Base-by-base conservation (phyloP, 2,329 filamentous ascomycete species). In the Calonectria pauciramosa region DNA sequence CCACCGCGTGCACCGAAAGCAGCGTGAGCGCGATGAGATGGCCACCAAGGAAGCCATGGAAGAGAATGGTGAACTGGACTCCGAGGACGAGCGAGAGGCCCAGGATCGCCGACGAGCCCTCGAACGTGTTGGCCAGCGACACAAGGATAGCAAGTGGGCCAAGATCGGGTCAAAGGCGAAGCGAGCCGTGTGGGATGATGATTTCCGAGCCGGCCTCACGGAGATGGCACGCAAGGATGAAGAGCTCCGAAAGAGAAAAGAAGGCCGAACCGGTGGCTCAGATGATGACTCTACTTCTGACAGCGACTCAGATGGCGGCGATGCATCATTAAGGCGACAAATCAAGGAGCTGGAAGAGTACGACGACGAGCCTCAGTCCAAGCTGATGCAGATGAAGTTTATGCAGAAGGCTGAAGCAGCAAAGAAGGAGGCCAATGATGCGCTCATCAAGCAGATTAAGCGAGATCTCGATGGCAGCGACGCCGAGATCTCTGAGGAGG, bases 111-210 rank as follows among this genome's bases (percentile, higher is more conserved):
- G 92, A 73, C 89, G 96, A 77, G 96, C 96, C 1, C 91, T 96
- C 80, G 95, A 96, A 83, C 90, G 96, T 80, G 96, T 98, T 89
- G 94, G 95, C 26, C 92, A 94, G 18, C 93, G 95, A 78, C 96
- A 98, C 85, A 92, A 93, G 77, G 95, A 98, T 68, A 97, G 95
- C 86, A 97, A 96, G 82, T 98, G 96, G 95, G 95, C 96, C 47
- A 98, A 97, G 88, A 91, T 93, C 72, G 89, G 96, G 74, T 95
- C 94, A 82, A 93, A 94, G 80, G 93, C 91, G 47, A 95, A 96
- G 60, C 92, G 95, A 64, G 94, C 94, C 5, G 93, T 93, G 0
- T 98, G 96, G 96, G 96, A 98, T 80, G 95, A 97, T 30, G 94
- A 96, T 76, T 96, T 95, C 76, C 92, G 95, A 65, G 88, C 92